Evolutionary conservation across 73 alveolate species (phyloP).

Genomic region (Tetrahymena elliotti): DNA sequence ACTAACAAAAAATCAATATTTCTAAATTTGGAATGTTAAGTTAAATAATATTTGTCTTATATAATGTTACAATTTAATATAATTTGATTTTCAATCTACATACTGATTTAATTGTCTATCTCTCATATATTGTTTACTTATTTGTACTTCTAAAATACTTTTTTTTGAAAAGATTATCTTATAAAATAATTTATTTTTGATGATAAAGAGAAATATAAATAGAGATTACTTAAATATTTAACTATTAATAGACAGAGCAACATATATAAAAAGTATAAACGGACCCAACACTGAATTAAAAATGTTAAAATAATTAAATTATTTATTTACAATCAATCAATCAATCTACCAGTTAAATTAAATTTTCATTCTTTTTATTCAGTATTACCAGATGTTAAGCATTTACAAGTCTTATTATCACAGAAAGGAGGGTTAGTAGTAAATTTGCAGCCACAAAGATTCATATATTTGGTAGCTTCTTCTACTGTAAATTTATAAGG

Average conservation of each 20-base stretch:
- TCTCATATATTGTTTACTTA: background rate
- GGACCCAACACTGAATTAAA: background rate
- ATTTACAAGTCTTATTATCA: slow-evolving; percentile 58
- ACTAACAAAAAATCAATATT: background rate
- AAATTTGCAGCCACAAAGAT: slow-evolving; percentile 69
- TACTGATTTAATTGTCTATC: background rate
- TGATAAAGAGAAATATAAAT: background rate
- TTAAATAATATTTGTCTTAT: background rate
- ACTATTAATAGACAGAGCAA: background rate
- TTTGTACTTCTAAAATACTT: no score
- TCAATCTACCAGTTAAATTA: background rate
- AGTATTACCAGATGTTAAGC: background rate
- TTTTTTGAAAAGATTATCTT: background rate
- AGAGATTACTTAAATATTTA: background rate
- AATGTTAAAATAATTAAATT: background rate
- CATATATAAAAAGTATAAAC: background rate
- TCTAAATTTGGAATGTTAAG: background rate
- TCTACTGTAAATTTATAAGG: slow-evolving; percentile 66
- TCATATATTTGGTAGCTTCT: slow-evolving; percentile 40
- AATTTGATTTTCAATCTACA: background rate
- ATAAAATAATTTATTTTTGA: no score
- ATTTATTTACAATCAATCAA: background rate
- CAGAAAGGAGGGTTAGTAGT: slow-evolving; percentile 64
- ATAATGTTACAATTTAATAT: background rate
- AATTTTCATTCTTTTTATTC: background rate